Base-by-base conservation (phyloP, 2,329 filamentous ascomycete genomes). In the Aspergillus puulaauensis region DNA sequence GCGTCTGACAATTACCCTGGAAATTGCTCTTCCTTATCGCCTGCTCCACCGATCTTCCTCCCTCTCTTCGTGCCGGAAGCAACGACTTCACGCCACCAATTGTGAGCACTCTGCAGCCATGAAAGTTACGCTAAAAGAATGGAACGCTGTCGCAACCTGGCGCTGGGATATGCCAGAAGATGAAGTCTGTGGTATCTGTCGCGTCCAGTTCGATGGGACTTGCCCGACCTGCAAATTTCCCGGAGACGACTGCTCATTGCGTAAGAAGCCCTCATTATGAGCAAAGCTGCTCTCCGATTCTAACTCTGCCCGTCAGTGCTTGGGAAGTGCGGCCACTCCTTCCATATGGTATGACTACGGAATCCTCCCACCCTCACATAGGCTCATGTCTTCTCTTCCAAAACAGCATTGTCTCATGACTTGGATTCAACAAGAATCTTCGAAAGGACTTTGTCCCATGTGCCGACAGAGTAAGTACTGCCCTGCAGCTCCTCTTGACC, bases 221-320 rank as follows among this genome's bases (percentile, higher is more conserved):
- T 99, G 95, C 80, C 93, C 95, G 47, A 96, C 92, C 55, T 99
- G 95, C 86, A 96, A 96, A 82, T 98, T 92, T 72, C 95, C 95
- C 14, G 95, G 95, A 57, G 95, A 99, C 69, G 93, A 97, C 72
- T 99, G 95, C 77, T 90, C 90, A 58, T 82, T 99, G 59, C 82
- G 93, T 97, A 79, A 75, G 70, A 65, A 88, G 80, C 33, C 60
- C 21, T 50, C 21, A 45, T 47, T 37, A 47, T 48, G 46, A 45
- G 46, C 19, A 45, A 50, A 19, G 21, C 12, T 24, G 21, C 3
- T 43, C 45, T 53, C 23, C 15, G 48, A 27, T 60, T 44, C 39
- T 37, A 43, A 56, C 40, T 41, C 6, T 17, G 53, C 31, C 23
- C 27, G 41, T 4, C 35, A 97, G 93, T 97, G 64, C 93, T 95